These are phyloP conservation scores for Leishmania gerbilli DNA, from an alignment of 208 protist species.

Conservation along the genomic window DNA sequence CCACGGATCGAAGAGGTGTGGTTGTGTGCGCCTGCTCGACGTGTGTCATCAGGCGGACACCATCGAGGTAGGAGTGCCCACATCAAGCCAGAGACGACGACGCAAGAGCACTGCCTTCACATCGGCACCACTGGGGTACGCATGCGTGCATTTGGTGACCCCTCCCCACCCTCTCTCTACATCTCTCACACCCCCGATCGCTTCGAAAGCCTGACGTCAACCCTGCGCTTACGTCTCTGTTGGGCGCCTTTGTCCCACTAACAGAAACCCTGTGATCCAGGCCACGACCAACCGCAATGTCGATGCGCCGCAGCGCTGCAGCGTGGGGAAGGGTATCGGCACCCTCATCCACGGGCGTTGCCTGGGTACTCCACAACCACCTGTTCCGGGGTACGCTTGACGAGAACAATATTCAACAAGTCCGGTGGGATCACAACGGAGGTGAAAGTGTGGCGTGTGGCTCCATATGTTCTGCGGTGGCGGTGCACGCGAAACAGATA, in stretches of 20 bases:
- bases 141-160: background rate
- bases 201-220: background rate
- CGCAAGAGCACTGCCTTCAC: background rate
- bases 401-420: conserved; percentile 49
- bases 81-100: background rate
- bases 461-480: background rate
- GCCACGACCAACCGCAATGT: conserved; percentile 24
- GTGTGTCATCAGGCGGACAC: background rate
- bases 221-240: background rate
- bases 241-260: background rate
- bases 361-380: conserved; percentile 23
- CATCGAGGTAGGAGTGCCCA: background rate
- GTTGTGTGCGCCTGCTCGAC: background rate
- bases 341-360: conserved; percentile 8
- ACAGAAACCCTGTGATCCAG: background rate
- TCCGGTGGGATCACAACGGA: background rate
- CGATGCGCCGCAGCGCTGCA: conserved; percentile 39
- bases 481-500: background rate
- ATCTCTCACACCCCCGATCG: background rate
- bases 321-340: conserved; percentile 23
- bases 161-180: background rate
- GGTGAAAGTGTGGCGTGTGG: background rate
- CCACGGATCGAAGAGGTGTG: background rate
- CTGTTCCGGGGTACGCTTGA: conserved; percentile 36
- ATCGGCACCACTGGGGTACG: background rate